A percentile compares a stretch with the other conserved stretches of the same genome.
Conservation (phyloP, 768 basidiomycete genomes). For the Strobilomyces confusus region DNA sequence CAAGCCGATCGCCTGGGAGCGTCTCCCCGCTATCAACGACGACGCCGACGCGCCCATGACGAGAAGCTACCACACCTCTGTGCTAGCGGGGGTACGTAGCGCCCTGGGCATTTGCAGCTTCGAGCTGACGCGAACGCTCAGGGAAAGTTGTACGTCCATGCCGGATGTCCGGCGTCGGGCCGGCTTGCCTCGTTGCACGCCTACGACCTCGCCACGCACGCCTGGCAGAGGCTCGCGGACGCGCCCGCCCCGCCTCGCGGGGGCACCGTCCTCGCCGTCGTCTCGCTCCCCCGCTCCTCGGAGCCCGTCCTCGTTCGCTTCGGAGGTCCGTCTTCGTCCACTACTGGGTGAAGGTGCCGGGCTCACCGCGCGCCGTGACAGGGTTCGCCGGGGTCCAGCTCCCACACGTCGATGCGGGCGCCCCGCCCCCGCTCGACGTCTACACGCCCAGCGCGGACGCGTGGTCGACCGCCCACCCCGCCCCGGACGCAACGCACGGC, state of each 20-base stretch:
- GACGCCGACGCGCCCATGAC: slow-evolving; percentile 28
- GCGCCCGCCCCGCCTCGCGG: slow-evolving; percentile 39
- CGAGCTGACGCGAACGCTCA: neutral
- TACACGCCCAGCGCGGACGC: slow-evolving; percentile 26
- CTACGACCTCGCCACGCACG: slow-evolving; percentile 25
- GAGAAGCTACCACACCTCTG: slow-evolving; percentile 37
- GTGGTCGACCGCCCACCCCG: slow-evolving; percentile 25
- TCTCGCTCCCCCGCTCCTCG: slow-evolving; percentile 14
- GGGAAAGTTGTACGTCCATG: slow-evolving; percentile 32
- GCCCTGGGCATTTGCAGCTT: too few species aligned
- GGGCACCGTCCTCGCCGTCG: slow-evolving; percentile 37
- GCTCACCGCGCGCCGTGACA: neutral
- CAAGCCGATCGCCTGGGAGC: slow-evolving; percentile 28
- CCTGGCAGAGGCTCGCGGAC: slow-evolving; percentile 32
- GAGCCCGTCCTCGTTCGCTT: slow-evolving; percentile 34
- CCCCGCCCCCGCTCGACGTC: slow-evolving; percentile 30
- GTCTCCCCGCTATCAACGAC: slow-evolving; percentile 23
- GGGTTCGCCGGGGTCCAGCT: slow-evolving; percentile 38
- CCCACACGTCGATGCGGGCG: slow-evolving; percentile 14
- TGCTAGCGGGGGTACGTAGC: slow-evolving; percentile 24
- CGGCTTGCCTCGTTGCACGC: slow-evolving; percentile 26
- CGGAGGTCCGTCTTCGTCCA: slow-evolving; percentile 23
- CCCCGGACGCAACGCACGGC: slow-evolving; percentile 25
- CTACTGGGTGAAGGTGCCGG: too few species aligned
- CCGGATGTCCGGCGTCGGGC: slow-evolving; percentile 37